Percentiles rank a stretch among this genome's conserved stretches.
phyloP scores from a whole-genome alignment of 306 rosid genomes.

The Vigna nakashimae region DNA sequence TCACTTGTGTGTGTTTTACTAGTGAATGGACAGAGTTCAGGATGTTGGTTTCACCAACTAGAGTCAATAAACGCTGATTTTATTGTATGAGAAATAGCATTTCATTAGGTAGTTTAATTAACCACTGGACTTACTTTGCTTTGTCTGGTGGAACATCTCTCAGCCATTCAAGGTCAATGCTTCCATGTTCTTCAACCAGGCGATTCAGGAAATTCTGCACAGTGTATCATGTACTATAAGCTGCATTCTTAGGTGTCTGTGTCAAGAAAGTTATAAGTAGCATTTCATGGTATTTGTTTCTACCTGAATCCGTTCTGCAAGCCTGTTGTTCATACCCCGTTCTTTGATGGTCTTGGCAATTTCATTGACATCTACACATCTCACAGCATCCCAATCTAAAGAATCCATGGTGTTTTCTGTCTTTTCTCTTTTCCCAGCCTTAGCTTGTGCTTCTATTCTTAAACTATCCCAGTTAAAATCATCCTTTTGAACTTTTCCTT shows the following conservation, averaged over 20 bases:
- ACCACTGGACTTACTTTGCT: conserved; percentile 77
- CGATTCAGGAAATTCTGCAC: conserved; percentile 89
- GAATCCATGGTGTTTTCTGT: conserved; percentile 81
- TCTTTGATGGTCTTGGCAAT: conserved; percentile 86
- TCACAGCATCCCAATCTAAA: conserved; percentile 95
- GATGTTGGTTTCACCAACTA: conserved; percentile 33
- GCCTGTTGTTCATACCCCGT: conserved; percentile 97
- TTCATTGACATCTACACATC: conserved; percentile 77
- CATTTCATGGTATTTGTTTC: conserved; percentile 28
- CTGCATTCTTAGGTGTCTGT: conserved; percentile 34
- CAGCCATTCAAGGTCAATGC: conserved; percentile 91
- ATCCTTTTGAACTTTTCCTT: conserved; percentile 59
- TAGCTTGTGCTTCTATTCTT: conserved; percentile 63
- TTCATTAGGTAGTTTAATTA: conserved; percentile 39
- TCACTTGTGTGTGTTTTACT: conserved; percentile 15
- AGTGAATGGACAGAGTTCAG: conserved; percentile 33
- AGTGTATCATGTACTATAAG: conserved; percentile 47
- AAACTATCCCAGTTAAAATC: conserved; percentile 77
- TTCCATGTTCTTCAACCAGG: conserved; percentile 83
- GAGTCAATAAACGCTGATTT: conserved; percentile 26
- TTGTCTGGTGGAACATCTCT: conserved; percentile 97
- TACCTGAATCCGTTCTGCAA: conserved; percentile 95
- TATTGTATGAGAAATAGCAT: conserved; percentile 23
- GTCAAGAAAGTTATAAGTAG: conserved; percentile 24
- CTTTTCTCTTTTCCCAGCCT: conserved; percentile 68